Evolutionary conservation across 2,329 filamentous ascomycete species (phyloP).

Genomic region (Sphaerulina vaccinii): DNA sequence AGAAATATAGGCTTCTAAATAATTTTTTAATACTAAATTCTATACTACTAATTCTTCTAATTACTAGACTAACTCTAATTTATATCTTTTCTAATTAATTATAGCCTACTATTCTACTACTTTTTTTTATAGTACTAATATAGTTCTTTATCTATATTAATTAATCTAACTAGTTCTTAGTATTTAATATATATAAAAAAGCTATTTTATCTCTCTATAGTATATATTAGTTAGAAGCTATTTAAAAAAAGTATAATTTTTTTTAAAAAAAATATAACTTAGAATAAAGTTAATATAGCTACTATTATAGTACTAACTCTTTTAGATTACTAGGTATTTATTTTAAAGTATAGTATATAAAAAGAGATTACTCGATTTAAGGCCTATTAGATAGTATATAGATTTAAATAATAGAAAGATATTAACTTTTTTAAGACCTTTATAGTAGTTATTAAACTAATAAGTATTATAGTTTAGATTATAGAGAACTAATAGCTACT

Average conservation of each 20-base stretch:
- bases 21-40: not conserved
- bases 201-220: not conserved
- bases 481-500: too few species aligned
- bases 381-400: not conserved
- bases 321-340: not conserved
- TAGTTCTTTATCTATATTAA: not conserved
- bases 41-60: not conserved
- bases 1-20: not conserved
- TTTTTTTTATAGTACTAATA: not conserved
- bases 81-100: not conserved
- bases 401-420: not conserved
- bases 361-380: not conserved
- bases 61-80: not conserved
- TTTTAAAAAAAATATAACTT: not conserved
- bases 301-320: not conserved
- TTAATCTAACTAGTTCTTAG: not conserved
- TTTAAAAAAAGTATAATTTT: not conserved
- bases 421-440: not conserved
- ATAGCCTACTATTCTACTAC: not conserved
- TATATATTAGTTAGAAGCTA: not conserved
- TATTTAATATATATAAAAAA: not conserved
- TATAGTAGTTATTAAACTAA: not conserved
- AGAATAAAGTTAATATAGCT: not conserved
- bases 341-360: not conserved
- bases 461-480: too few species aligned